phyloP scores from a whole-genome alignment of 208 protist genomes.

The Leishmania gerbilli region DNA sequence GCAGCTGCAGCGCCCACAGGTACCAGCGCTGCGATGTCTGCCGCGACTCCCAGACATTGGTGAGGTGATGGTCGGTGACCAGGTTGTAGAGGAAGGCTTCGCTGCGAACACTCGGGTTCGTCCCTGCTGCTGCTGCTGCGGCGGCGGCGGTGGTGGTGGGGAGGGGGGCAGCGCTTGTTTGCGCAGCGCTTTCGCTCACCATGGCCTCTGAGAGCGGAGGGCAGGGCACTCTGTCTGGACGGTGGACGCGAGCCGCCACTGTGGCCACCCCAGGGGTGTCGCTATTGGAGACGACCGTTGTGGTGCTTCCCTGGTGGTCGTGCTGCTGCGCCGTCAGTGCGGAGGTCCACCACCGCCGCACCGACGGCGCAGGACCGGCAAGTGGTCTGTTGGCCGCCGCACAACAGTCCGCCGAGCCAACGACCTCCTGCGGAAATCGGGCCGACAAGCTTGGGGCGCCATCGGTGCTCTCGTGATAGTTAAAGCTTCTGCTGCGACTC shows the following conservation, averaged over 20 bases:
- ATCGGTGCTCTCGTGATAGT: neutral
- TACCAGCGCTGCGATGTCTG: neutral
- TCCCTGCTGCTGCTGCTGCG: neutral
- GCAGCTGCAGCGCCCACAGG: constrained; percentile 40
- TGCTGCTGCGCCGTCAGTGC: neutral
- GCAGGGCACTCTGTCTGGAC: neutral
- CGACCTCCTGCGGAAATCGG: too few relatives aligned
- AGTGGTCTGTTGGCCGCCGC: too few relatives aligned
- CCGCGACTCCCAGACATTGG: constrained; percentile 23
- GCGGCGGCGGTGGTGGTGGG: neutral
- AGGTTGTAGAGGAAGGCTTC: constrained; percentile 13
- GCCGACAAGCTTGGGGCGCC: neutral
- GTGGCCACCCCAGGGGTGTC: neutral
- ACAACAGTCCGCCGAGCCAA: too few relatives aligned
- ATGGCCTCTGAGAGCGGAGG: neutral
- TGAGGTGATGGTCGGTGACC: constrained; percentile 19
- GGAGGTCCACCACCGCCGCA: too few relatives aligned
- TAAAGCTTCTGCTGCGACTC: neutral
- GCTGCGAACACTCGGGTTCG: constrained; percentile 1
- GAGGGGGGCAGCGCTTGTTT: neutral
- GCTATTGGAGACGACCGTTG: neutral
- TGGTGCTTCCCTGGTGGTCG: neutral
- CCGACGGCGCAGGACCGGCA: too few relatives aligned
- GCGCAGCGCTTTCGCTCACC: neutral
- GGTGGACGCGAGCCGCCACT: neutral